Percentiles rank a stretch among this genome's conserved stretches.
These are phyloP conservation scores for Dryas integrifolia DNA, from an alignment of 331 rosid genomes.

Conservation along the genomic window DNA sequence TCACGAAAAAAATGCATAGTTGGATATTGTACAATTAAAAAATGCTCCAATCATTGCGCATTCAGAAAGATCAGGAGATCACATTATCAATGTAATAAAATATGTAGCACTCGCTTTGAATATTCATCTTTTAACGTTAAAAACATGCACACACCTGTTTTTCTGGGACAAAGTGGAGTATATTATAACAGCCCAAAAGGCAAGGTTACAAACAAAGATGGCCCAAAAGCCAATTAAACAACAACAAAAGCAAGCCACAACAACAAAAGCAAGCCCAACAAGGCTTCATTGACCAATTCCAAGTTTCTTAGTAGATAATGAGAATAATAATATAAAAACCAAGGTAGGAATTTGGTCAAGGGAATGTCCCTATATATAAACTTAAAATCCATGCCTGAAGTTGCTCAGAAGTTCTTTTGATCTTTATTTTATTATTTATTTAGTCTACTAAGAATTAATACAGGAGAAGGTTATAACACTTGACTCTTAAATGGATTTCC, in stretches of 20 bases:
- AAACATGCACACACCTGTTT: too few species aligned
- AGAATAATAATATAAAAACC: neutral
- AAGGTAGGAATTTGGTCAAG: neutral
- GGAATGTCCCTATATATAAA: neutral
- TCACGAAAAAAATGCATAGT: neutral
- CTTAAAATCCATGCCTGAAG: neutral
- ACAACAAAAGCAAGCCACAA: too few species aligned
- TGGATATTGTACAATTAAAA: conserved; percentile 15
- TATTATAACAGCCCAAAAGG: too few species aligned
- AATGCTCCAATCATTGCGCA: neutral
- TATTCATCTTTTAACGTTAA: too few species aligned
- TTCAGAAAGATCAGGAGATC: neutral
- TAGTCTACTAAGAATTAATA: too few species aligned
- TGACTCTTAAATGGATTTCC: too few species aligned
- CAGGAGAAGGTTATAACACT: too few species aligned
- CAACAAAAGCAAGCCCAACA: too few species aligned
- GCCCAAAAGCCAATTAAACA: too few species aligned
- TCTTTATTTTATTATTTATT: too few species aligned
- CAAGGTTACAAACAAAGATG: too few species aligned
- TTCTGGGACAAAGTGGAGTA: too few species aligned
- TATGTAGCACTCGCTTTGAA: neutral
- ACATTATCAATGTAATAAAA: neutral
- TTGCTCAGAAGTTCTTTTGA: neutral
- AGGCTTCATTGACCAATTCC: neutral
- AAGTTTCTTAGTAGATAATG: neutral